Percentiles rank a stretch among this genome's conserved stretches.
These are phyloP conservation scores for Pestalotiopsis sp. DNA, from an alignment of 2,329 filamentous ascomycete species.

Conservation along the genomic window DNA sequence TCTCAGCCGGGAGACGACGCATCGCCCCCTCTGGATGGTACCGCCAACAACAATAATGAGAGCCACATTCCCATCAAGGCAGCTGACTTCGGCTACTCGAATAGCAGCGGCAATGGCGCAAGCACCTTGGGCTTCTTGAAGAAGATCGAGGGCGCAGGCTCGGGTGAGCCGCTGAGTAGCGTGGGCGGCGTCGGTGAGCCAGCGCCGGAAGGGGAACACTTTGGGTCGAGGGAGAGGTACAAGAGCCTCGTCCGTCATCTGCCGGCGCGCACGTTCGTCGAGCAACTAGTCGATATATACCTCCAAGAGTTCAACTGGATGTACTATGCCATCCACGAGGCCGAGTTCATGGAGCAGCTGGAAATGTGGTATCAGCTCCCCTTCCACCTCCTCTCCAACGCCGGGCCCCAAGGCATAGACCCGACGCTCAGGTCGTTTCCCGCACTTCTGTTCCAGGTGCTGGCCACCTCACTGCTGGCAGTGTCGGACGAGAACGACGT, in stretches of 20 bases:
- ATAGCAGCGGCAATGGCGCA: conserved; percentile 37
- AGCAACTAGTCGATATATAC: conserved; percentile 54
- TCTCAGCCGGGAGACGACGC: conserved; percentile 19
- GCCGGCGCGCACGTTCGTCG: conserved; percentile 53
- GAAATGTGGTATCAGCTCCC: conserved; percentile 55
- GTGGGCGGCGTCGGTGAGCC: conserved; percentile 33
- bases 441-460: conserved; percentile 58
- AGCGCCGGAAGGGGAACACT: conserved; percentile 34
- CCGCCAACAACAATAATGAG: conserved; percentile 25
- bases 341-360: conserved; percentile 51
- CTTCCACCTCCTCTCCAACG: conserved; percentile 48
- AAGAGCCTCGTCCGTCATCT: conserved; percentile 58
- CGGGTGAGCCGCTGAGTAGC: conserved; percentile 25
- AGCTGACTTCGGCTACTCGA: conserved; percentile 55
- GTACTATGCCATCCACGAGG: conserved; percentile 56
- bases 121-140: conserved; percentile 56
- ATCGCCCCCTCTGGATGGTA: conserved; percentile 19
- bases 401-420: conserved; percentile 50
- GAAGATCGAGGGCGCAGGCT: conserved; percentile 48
- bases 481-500: conserved; percentile 48
- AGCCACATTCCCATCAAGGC: conserved; percentile 37
- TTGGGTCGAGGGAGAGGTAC: conserved; percentile 55
- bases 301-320: conserved; percentile 61
- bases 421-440: conserved; percentile 57
- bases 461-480: conserved; percentile 54